Percentiles rank a stretch among this genome's conserved stretches.
phyloP scores from a whole-genome alignment of 2,329 filamentous ascomycete genomes.

The Aspergillus terreus region DNA sequence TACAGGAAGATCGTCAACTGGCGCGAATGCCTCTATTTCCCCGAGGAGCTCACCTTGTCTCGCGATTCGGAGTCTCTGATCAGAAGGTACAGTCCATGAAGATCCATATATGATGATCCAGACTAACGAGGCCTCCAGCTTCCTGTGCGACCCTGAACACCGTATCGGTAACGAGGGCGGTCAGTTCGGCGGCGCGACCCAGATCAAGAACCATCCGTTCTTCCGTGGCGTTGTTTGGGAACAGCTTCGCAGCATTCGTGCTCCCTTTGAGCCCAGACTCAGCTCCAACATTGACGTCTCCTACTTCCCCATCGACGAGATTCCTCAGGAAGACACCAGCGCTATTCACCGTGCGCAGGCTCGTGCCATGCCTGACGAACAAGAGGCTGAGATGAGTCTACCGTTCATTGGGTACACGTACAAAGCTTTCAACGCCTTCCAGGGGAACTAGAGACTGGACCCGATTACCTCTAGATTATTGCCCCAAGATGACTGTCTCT shows the following conservation, averaged over 20 bases:
- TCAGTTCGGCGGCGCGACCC: slow-evolving; percentile 67
- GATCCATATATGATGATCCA: slow-evolving; percentile 1
- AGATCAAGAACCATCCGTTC: slow-evolving; percentile 92
- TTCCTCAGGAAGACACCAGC: slow-evolving; percentile 92
- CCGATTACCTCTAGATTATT: slow-evolving; percentile 16
- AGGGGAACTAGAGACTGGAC: slow-evolving; percentile 30
- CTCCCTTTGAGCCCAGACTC: slow-evolving; percentile 91
- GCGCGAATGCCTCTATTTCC: slow-evolving; percentile 93
- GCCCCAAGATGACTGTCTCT: slow-evolving; percentile 16
- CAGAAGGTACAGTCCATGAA: slow-evolving; percentile 62
- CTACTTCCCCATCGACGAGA: slow-evolving; percentile 98
- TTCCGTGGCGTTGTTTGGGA: slow-evolving; percentile 97
- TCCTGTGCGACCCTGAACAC: slow-evolving; percentile 91
- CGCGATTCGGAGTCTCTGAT: slow-evolving; percentile 89
- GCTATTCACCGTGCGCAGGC: slow-evolving; percentile 82
- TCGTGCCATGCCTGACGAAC: slow-evolving; percentile 66
- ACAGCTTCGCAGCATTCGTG: slow-evolving; percentile 83
- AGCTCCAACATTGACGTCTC: slow-evolving; percentile 93
- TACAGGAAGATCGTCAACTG: slow-evolving; percentile 99
- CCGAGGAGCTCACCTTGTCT: slow-evolving; percentile 86
- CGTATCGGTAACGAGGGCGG: slow-evolving; percentile 70
- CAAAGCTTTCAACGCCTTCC: slow-evolving; percentile 83
- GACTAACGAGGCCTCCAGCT: slow-evolving; percentile 50
- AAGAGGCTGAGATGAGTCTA: slow-evolving; percentile 89
- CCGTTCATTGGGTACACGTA: slow-evolving; percentile 97